Conservation (phyloP, 2,329 filamentous ascomycete genomes). For the Penicillium sp. region DNA sequence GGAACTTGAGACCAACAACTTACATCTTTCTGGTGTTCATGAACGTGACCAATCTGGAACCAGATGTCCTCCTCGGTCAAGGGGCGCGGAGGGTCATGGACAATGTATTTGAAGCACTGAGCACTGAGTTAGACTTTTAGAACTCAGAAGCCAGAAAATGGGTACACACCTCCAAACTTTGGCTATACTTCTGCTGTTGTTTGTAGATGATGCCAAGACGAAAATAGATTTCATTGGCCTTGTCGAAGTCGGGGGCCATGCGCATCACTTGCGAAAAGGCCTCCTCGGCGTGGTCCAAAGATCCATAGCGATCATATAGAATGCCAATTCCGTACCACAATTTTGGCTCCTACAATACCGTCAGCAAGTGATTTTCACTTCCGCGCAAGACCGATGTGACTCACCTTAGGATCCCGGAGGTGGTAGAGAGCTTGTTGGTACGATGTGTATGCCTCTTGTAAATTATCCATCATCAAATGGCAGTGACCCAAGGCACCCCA, state of each 20-base stretch:
- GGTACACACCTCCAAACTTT: slow-evolving; percentile 74
- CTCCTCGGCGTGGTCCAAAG: slow-evolving; percentile 92
- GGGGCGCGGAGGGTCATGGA: slow-evolving; percentile 82
- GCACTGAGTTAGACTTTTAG: neutral
- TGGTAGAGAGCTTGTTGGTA: slow-evolving; percentile 96
- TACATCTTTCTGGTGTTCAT: slow-evolving; percentile 98
- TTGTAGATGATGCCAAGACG: slow-evolving; percentile 99
- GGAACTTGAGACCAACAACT: slow-evolving; percentile 35
- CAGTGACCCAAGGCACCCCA: slow-evolving; percentile 98
- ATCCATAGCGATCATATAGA: slow-evolving; percentile 92
- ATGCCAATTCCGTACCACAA: slow-evolving; percentile 99
- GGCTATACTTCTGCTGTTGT: slow-evolving; percentile 86
- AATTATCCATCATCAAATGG: slow-evolving; percentile 96
- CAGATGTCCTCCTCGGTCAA: slow-evolving; percentile 97
- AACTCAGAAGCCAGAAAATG: neutral
- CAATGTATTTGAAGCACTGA: slow-evolving; percentile 97
- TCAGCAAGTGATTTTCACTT: slow-evolving; percentile 13
- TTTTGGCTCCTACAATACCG: slow-evolving; percentile 68
- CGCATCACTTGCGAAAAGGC: slow-evolving; percentile 98
- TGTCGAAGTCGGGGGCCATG: slow-evolving; percentile 95
- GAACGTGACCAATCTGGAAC: slow-evolving; percentile 99
- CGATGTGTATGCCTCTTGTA: slow-evolving; percentile 92
- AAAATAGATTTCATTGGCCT: slow-evolving; percentile 99
- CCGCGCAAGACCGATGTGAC: slow-evolving; percentile 15
- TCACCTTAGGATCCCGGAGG: slow-evolving; percentile 83